Conservation (phyloP, 768 basidiomycete genomes). For the Russula ochroleuca region DNA sequence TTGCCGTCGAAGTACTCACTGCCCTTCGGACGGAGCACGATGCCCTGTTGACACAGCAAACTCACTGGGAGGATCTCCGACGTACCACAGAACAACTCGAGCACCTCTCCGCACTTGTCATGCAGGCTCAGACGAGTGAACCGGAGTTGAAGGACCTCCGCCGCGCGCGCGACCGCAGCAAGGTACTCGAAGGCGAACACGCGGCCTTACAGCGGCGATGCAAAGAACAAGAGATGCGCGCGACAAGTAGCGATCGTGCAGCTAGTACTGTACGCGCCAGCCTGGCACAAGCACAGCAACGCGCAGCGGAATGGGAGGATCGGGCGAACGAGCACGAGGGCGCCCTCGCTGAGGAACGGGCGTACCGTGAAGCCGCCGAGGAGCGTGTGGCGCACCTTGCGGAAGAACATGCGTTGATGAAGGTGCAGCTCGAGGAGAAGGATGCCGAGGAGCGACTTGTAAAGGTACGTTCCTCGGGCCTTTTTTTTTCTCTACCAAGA, state of each 20-base stretch:
- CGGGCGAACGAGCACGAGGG: constrained; percentile 67
- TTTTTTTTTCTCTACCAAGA: background rate
- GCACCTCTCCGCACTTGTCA: constrained; percentile 44
- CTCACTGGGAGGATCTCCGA: constrained; percentile 74
- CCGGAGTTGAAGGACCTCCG: constrained; percentile 71
- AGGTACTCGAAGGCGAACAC: constrained; percentile 63
- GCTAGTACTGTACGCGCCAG: constrained; percentile 55
- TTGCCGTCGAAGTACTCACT: constrained; percentile 46
- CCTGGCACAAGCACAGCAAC: constrained; percentile 69
- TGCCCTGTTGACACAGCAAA: constrained; percentile 54
- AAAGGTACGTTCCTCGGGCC: constrained; percentile 44
- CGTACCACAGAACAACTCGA: constrained; percentile 72
- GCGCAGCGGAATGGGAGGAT: constrained; percentile 76
- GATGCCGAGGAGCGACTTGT: constrained; percentile 64
- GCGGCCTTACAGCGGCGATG: constrained; percentile 61
- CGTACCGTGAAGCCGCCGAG: constrained; percentile 64
- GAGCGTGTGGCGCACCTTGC: constrained; percentile 62
- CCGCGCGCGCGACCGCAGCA: constrained; percentile 52
- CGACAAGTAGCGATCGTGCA: constrained; percentile 56
- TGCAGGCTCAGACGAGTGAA: constrained; percentile 59
- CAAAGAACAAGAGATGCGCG: constrained; percentile 66
- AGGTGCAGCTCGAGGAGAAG: constrained; percentile 69
- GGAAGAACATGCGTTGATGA: constrained; percentile 61
- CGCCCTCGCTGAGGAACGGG: constrained; percentile 56
- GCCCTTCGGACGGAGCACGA: constrained; percentile 59